These are phyloP conservation scores for Pleurotus tuber-regium DNA, from an alignment of 768 basidiomycete species.

Conservation along the genomic window DNA sequence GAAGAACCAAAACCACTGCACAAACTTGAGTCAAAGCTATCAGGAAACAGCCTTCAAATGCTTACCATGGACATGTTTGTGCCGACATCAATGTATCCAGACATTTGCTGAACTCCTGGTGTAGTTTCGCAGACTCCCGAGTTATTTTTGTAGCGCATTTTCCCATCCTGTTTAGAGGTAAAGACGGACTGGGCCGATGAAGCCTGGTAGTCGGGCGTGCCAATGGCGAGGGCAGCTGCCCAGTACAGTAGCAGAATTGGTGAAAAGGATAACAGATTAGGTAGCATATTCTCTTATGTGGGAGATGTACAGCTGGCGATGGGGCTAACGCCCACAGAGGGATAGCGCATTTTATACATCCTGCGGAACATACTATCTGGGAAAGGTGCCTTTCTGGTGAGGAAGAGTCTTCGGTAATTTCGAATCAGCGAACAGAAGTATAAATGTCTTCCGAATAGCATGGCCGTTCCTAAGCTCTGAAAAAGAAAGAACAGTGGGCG, in stretches of 20 bases:
- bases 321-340: no score
- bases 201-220: not conserved
- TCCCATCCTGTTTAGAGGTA: constrained; percentile 22
- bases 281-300: no score
- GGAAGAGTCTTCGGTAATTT: no score
- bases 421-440: no score
- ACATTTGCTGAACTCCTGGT: constrained; percentile 54
- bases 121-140: constrained; percentile 69
- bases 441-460: no score
- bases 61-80: constrained; percentile 57
- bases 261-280: no score
- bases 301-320: no score
- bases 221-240: not conserved
- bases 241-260: not conserved
- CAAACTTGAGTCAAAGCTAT: not conserved
- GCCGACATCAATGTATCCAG: constrained; percentile 60
- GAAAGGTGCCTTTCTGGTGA: no score
- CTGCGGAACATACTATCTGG: no score
- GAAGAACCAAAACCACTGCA: constrained; percentile 76
- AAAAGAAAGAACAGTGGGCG: no score
- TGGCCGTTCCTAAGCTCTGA: no score
- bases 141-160: constrained; percentile 49
- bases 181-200: constrained; percentile 15
- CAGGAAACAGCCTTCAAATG: not conserved
- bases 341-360: no score